Evolutionary conservation across 1,284 basidiomycete genomes (phyloP).

Genomic region (Neolentinus lepideus): DNA sequence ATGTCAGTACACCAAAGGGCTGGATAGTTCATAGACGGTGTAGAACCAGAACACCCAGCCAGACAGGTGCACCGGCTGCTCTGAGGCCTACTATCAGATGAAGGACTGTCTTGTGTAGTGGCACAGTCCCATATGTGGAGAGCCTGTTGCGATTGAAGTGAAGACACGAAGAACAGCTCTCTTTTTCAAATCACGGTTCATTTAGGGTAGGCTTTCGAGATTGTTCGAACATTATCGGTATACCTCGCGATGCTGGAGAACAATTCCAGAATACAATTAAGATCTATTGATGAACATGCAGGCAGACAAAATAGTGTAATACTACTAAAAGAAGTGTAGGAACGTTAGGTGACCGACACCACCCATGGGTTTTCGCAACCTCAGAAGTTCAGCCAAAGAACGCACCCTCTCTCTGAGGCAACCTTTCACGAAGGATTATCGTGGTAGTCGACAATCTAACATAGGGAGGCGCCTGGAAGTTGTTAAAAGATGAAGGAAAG

Average conservation of each 20-base stretch:
- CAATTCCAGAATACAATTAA: too few species aligned
- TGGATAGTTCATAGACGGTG: constrained; percentile 4
- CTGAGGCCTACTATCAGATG: neutral
- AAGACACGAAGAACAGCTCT: too few species aligned
- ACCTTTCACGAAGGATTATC: constrained; percentile 4
- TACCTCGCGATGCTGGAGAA: too few species aligned
- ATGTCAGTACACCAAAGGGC: constrained; percentile 15
- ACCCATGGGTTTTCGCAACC: neutral
- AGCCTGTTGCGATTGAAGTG: neutral
- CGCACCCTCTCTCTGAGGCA: constrained; percentile 11
- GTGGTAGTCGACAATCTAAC: constrained; percentile 5
- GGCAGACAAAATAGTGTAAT: neutral
- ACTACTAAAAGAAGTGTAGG: neutral
- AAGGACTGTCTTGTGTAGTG: constrained; percentile 1
- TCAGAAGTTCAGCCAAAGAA: constrained; percentile 12
- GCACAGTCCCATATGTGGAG: constrained; percentile 2
- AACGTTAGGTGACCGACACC: constrained; percentile 1
- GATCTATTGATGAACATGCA: too few species aligned
- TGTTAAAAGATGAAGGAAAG: constrained; percentile 12
- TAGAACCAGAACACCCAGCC: neutral
- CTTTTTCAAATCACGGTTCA: too few species aligned
- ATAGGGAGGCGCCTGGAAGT: constrained; percentile 10
- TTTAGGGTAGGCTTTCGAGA: too few species aligned
- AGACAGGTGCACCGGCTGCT: neutral
- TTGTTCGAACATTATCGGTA: too few species aligned